Evolutionary conservation across 148 eudicot genomes (phyloP).

Genomic region (Euryodendron excelsum): DNA sequence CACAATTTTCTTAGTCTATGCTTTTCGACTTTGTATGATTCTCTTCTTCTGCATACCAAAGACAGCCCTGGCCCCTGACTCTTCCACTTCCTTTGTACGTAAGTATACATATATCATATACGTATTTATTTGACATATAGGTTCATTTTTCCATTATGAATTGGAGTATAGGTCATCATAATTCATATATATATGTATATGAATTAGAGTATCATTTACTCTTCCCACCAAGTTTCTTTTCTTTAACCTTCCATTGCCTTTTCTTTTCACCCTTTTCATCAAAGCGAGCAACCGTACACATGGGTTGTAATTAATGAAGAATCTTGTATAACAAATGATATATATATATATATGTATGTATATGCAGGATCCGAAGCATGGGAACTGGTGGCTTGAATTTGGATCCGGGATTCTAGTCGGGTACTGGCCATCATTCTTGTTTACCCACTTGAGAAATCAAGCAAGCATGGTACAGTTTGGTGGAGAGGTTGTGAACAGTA

Average conservation of each 20-base stretch:
- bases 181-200: too few relatives aligned
- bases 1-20: slow-evolving; percentile 12
- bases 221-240: background rate
- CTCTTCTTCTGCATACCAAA: slow-evolving; percentile 20
- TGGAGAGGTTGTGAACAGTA: slow-evolving; percentile 69
- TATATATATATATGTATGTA: too few relatives aligned
- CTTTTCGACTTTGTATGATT: slow-evolving; percentile 20
- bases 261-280: background rate
- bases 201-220: background rate
- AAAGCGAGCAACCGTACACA: background rate
- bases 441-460: slow-evolving; percentile 59
- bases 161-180: too few relatives aligned
- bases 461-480: slow-evolving; percentile 93
- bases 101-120: too few relatives aligned
- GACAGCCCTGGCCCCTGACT: background rate
- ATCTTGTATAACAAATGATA: too few relatives aligned
- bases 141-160: too few relatives aligned
- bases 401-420: slow-evolving; percentile 81
- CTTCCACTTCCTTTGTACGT: background rate
- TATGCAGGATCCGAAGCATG: slow-evolving; percentile 80
- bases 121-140: too few relatives aligned
- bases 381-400: slow-evolving; percentile 94
- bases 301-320: background rate
- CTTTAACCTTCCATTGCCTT: background rate
- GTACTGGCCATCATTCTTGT: slow-evolving; percentile 80